Conservation (phyloP, 768 basidiomycete genomes). For the Amanita rubescens region DNA sequence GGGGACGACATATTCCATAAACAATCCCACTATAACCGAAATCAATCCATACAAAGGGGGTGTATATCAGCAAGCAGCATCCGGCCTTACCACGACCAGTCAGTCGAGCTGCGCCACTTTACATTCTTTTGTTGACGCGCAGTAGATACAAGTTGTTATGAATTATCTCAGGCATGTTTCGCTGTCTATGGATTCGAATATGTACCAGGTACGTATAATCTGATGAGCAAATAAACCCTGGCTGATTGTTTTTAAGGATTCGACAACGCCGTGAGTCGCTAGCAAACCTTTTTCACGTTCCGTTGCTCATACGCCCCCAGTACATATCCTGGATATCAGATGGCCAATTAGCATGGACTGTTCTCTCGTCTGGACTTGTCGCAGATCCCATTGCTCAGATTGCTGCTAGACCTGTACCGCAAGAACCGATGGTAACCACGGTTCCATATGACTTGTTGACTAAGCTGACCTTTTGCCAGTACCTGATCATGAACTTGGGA, state of each 20-base stretch:
- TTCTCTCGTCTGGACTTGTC: constrained; percentile 54
- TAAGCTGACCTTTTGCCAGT: constrained; percentile 34
- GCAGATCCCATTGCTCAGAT: constrained; percentile 53
- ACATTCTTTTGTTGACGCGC: not conserved
- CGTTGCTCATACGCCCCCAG: constrained; percentile 19
- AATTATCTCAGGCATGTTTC: constrained; percentile 43
- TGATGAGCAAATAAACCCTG: constrained; percentile 5
- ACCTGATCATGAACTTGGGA: constrained; percentile 80
- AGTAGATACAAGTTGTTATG: constrained; percentile 67
- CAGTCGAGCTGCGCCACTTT: constrained; percentile 12
- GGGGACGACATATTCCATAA: constrained; percentile 41
- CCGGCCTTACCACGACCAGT: constrained; percentile 58
- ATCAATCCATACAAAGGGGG: constrained; percentile 71
- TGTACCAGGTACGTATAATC: constrained; percentile 40
- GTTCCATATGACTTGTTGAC: constrained; percentile 2
- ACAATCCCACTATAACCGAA: constrained; percentile 39
- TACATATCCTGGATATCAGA: constrained; percentile 80
- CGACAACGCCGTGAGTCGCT: constrained; percentile 43
- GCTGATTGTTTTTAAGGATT: constrained; percentile 27
- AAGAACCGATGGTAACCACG: constrained; percentile 70
- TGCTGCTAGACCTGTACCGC: constrained; percentile 59
- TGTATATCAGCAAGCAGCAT: constrained; percentile 78
- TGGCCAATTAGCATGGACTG: constrained; percentile 58
- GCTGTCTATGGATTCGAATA: constrained; percentile 81
- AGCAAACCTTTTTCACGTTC: not conserved